Conservation (phyloP, 1,284 basidiomycete genomes). For the Entoloma clypeatum region DNA sequence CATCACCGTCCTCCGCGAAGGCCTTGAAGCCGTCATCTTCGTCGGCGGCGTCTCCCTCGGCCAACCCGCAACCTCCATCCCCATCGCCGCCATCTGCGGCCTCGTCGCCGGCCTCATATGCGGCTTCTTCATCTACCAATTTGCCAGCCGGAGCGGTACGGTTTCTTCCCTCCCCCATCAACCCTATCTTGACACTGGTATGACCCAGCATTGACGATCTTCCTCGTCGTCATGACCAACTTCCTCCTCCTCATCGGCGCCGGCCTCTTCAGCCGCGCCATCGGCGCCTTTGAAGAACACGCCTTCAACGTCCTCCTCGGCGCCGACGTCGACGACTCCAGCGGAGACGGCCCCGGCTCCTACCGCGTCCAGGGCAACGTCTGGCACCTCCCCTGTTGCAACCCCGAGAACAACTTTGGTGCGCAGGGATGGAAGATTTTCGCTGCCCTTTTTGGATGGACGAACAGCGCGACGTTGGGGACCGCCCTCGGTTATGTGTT, state of each 20-base stretch:
- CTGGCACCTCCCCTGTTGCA: constrained; percentile 86
- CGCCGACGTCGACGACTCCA: constrained; percentile 69
- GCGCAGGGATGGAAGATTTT: constrained; percentile 73
- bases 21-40: constrained; percentile 90
- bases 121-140: constrained; percentile 72
- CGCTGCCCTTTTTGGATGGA: constrained; percentile 72
- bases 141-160: constrained; percentile 70
- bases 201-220: constrained; percentile 62
- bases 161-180: constrained; percentile 12
- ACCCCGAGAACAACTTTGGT: constrained; percentile 56
- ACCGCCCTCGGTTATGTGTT: constrained; percentile 71
- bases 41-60: constrained; percentile 90
- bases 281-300: constrained; percentile 70
- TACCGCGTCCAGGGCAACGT: constrained; percentile 79
- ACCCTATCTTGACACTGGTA: constrained; percentile 1
- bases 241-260: constrained; percentile 89
- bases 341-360: constrained; percentile 78
- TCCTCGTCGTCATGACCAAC: constrained; percentile 87
- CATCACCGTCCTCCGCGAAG: constrained; percentile 89
- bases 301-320: constrained; percentile 71
- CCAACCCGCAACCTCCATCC: constrained; percentile 78
- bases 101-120: constrained; percentile 69
- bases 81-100: constrained; percentile 84
- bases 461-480: constrained; percentile 66
- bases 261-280: constrained; percentile 76